Percentiles rank a stretch among this genome's conserved stretches.
Evolutionary conservation across 306 rosid genomes (phyloP).

Genomic region (Cucumis melo): DNA sequence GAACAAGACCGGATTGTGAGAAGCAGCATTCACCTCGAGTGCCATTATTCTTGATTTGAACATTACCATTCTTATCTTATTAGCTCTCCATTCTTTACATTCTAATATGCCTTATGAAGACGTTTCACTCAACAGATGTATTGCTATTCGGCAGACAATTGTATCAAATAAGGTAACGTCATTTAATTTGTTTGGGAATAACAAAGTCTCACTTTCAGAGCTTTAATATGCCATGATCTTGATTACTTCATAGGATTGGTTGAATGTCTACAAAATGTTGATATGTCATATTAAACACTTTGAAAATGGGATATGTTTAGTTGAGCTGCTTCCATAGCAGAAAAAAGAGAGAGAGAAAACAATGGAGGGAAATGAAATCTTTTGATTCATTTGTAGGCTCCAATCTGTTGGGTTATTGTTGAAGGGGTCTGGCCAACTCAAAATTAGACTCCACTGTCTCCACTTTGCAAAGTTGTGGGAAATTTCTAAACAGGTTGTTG

Average conservation of each 20-base stretch:
- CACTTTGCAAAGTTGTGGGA: background rate
- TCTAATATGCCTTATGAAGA: background rate
- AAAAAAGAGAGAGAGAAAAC: background rate
- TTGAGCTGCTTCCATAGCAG: background rate
- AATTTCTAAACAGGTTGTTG: background rate
- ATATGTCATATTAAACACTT: background rate
- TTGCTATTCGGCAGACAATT: background rate
- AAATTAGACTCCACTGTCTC: background rate
- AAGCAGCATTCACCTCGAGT: slow-evolving; percentile 53
- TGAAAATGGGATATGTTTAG: background rate
- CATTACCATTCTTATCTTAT: background rate
- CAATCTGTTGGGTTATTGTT: background rate
- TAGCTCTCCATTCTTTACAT: slow-evolving; percentile 1
- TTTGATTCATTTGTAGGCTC: background rate
- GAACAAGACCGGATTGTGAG: slow-evolving; percentile 23
- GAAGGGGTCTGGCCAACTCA: background rate
- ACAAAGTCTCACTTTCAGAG: background rate
- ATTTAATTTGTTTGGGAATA: background rate
- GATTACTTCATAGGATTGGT: background rate
- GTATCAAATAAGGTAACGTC: background rate
- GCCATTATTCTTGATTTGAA: slow-evolving; percentile 20
- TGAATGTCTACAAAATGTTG: background rate
- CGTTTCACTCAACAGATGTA: background rate
- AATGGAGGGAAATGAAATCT: background rate
- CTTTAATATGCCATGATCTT: background rate